These are phyloP conservation scores for Naegleria lovaniensis DNA, from an alignment of 208 protist genomes.

Conservation along the genomic window DNA sequence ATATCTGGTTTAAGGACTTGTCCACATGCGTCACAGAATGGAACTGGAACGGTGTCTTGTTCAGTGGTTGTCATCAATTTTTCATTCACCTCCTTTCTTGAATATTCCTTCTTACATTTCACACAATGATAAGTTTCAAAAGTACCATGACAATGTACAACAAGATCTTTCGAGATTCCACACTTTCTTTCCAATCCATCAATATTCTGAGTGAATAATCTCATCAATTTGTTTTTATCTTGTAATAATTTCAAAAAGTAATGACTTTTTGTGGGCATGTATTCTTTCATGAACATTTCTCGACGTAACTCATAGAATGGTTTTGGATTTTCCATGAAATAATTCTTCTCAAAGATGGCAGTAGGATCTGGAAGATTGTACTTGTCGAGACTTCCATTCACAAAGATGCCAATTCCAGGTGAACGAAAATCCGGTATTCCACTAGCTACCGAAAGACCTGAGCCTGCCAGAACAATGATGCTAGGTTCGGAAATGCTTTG, in stretches of 20 bases:
- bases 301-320: slow-evolving; percentile 77
- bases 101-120: not conserved
- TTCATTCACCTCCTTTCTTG: not conserved
- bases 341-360: slow-evolving; percentile 76
- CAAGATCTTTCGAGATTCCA: slow-evolving; percentile 54
- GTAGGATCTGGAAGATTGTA: slow-evolving; percentile 75
- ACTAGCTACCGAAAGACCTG: not conserved
- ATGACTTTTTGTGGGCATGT: slow-evolving; percentile 73
- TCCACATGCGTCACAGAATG: slow-evolving; percentile 33
- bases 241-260: slow-evolving; percentile 81
- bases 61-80: not conserved
- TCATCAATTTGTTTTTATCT: slow-evolving; percentile 75
- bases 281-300: slow-evolving; percentile 65
- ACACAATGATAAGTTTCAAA: slow-evolving; percentile 75
- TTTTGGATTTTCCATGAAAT: slow-evolving; percentile 68
- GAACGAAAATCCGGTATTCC: not conserved
- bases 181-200: slow-evolving; percentile 77
- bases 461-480: not conserved
- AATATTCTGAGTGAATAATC: slow-evolving; percentile 93
- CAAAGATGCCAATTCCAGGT: not conserved
- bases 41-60: not conserved
- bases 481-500: no score
- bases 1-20: slow-evolving; percentile 87
- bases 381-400: not conserved
- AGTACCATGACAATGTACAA: slow-evolving; percentile 91